Base-by-base conservation (phyloP, 805 yeast species). In the Grigorovia yakushimaensis region DNA sequence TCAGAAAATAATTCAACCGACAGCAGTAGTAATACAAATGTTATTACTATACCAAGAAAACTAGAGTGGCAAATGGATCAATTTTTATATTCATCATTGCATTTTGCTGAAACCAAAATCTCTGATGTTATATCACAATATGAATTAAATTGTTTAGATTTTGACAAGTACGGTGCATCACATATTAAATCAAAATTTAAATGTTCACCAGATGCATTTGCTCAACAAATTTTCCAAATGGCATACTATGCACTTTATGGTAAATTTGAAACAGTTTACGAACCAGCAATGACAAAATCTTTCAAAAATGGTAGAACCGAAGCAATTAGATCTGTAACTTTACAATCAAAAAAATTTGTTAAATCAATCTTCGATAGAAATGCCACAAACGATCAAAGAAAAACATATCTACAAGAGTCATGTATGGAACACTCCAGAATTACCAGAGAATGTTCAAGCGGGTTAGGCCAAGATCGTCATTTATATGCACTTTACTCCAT, bases 261-360 rank as follows among this genome's bases (percentile, higher is more conserved):
- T 43, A 85, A 84, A 60, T 91, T 88, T 38, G 97, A 88, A 65
- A 85, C 94, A 53, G 87, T 95, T 5, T 88, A 88, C 63, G 97
- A 88, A 67, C 97, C 97, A 1, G 96, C 96, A 8, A 88, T 88
- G 97, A 89, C 96, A 4, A 88, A 88, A 64, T 72, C 71, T 49
- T 88, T 82, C 62, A 74, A 82, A 52, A 95, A 88, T 61, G 97
- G 96, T 10, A 76, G 97, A 63, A 88, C 97, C 1, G 97, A 88
- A 65, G 95, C 96, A 3, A 80, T 88, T 47, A 73, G 96, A 58
- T 77, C 95, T 0, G 96, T 88, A 4, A 80, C 91, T 6, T 72
- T 77, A 55, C 87, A 87, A 60, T 82, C 93, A 0, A 84, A 84
- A 59, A 72, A 76, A 42, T 88, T 88, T 68, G 95, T 87, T 17